Evolutionary conservation across 768 basidiomycete species (phyloP).

Genomic region (Cantharellus anzutake): DNA sequence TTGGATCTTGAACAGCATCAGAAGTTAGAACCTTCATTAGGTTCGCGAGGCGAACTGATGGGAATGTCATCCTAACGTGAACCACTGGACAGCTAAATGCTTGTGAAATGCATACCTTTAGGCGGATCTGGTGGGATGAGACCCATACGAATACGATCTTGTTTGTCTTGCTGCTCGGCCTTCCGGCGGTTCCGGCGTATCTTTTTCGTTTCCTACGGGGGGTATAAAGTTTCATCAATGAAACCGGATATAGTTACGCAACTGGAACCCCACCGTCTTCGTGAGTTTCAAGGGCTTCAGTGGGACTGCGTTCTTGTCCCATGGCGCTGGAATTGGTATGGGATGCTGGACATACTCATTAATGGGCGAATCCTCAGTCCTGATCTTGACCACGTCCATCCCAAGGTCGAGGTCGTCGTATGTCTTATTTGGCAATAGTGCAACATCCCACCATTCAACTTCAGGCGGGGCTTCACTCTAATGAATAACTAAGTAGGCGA

Average conservation of each 20-base stretch:
- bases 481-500: not conserved
- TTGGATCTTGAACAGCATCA: slow-evolving; percentile 94
- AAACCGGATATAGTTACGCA: not conserved
- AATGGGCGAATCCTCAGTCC: slow-evolving; percentile 51
- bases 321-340: slow-evolving; percentile 83
- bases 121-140: slow-evolving; percentile 86
- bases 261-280: slow-evolving; percentile 40
- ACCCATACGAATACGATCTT: slow-evolving; percentile 91
- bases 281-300: slow-evolving; percentile 83
- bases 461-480: slow-evolving; percentile 75
- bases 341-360: slow-evolving; percentile 91
- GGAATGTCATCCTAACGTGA: not conserved
- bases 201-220: slow-evolving; percentile 74
- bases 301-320: slow-evolving; percentile 61
- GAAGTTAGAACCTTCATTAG: slow-evolving; percentile 95
- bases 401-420: slow-evolving; percentile 58
- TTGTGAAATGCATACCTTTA: slow-evolving; percentile 39
- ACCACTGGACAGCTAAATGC: not conserved
- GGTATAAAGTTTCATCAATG: slow-evolving; percentile 1
- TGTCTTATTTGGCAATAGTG: slow-evolving; percentile 56
- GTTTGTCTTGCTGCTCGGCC: slow-evolving; percentile 81
- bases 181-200: slow-evolving; percentile 78
- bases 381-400: slow-evolving; percentile 40
- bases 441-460: slow-evolving; percentile 95
- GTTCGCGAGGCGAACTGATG: slow-evolving; percentile 74